Evolutionary conservation across 176 grass and related monocot genomes (phyloP).

Genomic region (Carex kokanica): DNA sequence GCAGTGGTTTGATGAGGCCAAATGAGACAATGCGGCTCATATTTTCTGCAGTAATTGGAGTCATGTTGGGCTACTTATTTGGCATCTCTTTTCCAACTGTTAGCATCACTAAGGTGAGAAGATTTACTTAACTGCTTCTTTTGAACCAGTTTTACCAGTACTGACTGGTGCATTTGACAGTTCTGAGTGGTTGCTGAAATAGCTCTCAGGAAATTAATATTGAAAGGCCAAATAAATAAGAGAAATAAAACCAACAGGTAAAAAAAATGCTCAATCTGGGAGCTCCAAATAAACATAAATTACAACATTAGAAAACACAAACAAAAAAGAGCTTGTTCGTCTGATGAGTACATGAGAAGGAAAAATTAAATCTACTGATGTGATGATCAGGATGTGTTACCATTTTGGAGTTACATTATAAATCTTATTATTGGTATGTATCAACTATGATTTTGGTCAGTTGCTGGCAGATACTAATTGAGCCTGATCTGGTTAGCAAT

Average conservation of each 20-base stretch:
- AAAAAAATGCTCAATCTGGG: neutral
- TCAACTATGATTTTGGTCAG: neutral
- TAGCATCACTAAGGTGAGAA: conserved; percentile 55
- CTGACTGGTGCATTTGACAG: neutral
- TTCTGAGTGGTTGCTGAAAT: conserved; percentile 8
- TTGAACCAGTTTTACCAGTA: neutral
- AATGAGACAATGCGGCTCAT: conserved; percentile 61
- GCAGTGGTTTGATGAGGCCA: conserved; percentile 47
- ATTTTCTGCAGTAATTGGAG: conserved; percentile 47
- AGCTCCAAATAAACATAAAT: neutral
- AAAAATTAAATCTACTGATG: neutral
- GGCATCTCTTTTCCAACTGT: conserved; percentile 68
- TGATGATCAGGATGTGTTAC: neutral
- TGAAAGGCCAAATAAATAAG: neutral
- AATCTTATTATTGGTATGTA: neutral
- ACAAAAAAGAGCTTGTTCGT: neutral
- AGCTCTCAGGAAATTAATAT: neutral
- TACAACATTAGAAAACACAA: neutral
- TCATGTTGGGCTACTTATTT: conserved; percentile 63
- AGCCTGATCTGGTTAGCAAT: neutral
- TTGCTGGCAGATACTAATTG: neutral
- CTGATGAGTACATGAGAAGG: neutral
- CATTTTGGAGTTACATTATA: neutral
- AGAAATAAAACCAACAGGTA: neutral
- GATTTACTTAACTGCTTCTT: neutral